Evolutionary conservation across 2,329 filamentous ascomycete genomes (phyloP), one percentile per base, ranked within the genome.

Genomic region (Xylaria sp.): DNA sequence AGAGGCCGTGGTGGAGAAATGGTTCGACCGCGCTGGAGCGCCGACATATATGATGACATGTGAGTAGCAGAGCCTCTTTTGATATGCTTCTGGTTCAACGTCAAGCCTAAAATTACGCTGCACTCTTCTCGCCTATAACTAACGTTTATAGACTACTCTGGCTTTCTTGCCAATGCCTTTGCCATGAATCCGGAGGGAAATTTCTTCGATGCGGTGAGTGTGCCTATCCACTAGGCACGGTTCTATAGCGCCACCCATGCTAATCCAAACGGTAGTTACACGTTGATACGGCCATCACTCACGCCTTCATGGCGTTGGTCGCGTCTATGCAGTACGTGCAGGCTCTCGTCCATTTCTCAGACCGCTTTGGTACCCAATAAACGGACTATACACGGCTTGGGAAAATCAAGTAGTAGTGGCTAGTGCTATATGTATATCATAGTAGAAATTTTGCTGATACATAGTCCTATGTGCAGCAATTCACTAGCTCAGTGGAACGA

Each of bases 41-140:
- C 78, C 78, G 23, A 77, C 76, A 3, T 79, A 79, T 65, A 71
- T 79, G 73, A 78, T 75, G 66, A 78, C 73, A 57, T 76, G 77
- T 77, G 69, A 69, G 75, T 66, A 13, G n/a, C 37, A 23, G 2
- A 44, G 13, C 32, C 13, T 54, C 42, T 37, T 37, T 21, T 44
- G 21, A 27, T 51, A 8, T 44, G 16, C 27, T 57, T 47, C 29
- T 27, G 35, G 40, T 32, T 47, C 12, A 9, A 21, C 13, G 23
- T 35, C 18, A n/a, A 25, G 44, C 13, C 51, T 32, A 50, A 25
- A 18, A 54, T 47, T n/a, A 50, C 23, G 6, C 57, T 16, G 12
- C 13, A 37, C 55, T 27, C 25, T 42, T 13, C 10, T 40, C 9
- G 16, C 16, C 29, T 27, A 18, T 65, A 58, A 47, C 65, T 75